Percentiles rank a stretch among this genome's conserved stretches.
phyloP scores from a whole-genome alignment of 495 filamentous ascomycete genomes.

The Penicillium atrosanguineum region DNA sequence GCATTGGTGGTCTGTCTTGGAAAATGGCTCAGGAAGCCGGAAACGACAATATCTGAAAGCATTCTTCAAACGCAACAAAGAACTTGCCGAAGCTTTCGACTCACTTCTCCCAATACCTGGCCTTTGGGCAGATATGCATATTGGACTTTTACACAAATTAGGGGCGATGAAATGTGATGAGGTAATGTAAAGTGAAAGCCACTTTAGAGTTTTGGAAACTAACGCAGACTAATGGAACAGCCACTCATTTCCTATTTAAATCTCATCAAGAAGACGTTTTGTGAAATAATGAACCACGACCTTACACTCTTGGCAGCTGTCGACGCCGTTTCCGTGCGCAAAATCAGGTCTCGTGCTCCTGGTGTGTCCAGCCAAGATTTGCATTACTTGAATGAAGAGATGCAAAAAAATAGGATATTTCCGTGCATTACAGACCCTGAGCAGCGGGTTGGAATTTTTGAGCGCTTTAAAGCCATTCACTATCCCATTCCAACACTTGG shows the following conservation, averaged over 20 bases:
- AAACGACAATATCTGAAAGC: slow-evolving; percentile 4
- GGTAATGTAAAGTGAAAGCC: not conserved
- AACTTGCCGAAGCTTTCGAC: slow-evolving; percentile 1
- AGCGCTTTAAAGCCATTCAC: not conserved
- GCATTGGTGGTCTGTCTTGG: slow-evolving; percentile 8
- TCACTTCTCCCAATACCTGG: slow-evolving; percentile 3
- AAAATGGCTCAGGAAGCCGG: not conserved
- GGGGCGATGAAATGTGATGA: slow-evolving; percentile 13
- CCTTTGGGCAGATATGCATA: slow-evolving; percentile 11
- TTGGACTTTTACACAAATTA: slow-evolving; percentile 14
- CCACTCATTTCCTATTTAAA: too few species aligned
- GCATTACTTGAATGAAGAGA: too few species aligned
- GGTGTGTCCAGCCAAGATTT: too few species aligned
- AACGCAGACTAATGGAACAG: too few species aligned
- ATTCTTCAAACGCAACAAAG: slow-evolving; percentile 5
- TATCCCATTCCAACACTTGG: slow-evolving; percentile 4
- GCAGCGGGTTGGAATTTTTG: not conserved
- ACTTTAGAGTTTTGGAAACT: too few species aligned
- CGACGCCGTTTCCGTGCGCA: too few species aligned
- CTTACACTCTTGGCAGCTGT: too few species aligned
- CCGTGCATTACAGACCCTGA: too few species aligned
- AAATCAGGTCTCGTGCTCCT: too few species aligned
- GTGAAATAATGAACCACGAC: too few species aligned
- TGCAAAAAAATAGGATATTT: too few species aligned
- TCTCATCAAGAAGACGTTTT: too few species aligned